Conservation (phyloP, 345 rosid genomes). For the Raphanus raphanistrum region DNA sequence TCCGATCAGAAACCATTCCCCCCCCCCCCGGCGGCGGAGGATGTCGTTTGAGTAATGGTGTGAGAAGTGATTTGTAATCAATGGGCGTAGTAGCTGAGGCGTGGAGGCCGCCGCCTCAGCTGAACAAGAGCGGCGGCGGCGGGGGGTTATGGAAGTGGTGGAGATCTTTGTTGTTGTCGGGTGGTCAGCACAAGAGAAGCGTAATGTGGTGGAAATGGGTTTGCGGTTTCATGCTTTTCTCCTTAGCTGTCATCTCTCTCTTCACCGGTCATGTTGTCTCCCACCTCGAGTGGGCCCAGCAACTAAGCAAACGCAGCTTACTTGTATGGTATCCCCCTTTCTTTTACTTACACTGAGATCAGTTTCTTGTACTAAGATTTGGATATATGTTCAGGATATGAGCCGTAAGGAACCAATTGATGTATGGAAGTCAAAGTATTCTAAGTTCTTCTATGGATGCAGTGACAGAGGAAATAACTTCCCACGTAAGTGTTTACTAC, state of each 20-base stretch:
- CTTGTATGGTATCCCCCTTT: constrained; percentile 44
- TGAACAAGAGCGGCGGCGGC: constrained; percentile 14
- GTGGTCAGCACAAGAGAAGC: constrained; percentile 42
- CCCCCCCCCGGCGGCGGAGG: not conserved
- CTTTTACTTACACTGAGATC: constrained; percentile 2
- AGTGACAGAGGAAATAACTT: constrained; percentile 69
- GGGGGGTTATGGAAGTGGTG: constrained; percentile 48
- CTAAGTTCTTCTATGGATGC: constrained; percentile 73
- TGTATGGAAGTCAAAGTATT: constrained; percentile 81
- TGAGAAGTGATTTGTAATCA: not conserved
- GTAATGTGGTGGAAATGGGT: constrained; percentile 65
- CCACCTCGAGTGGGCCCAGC: constrained; percentile 95
- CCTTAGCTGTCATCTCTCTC: constrained; percentile 82
- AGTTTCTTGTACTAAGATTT: not conserved
- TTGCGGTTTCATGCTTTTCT: constrained; percentile 86
- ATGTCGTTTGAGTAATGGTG: constrained; percentile 20
- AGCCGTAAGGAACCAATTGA: constrained; percentile 59
- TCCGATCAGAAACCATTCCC: not conserved
- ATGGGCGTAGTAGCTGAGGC: constrained; percentile 60
- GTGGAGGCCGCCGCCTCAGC: constrained; percentile 70
- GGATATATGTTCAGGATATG: constrained; percentile 46
- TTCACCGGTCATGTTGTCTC: constrained; percentile 93
- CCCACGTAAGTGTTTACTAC: constrained; percentile 50
- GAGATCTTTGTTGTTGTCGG: constrained; percentile 45
- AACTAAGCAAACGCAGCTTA: constrained; percentile 57